A percentile compares a stretch with the other conserved stretches of the same genome.
phyloP scores from a whole-genome alignment of 306 rosid species.

The Quercus ilex region DNA sequence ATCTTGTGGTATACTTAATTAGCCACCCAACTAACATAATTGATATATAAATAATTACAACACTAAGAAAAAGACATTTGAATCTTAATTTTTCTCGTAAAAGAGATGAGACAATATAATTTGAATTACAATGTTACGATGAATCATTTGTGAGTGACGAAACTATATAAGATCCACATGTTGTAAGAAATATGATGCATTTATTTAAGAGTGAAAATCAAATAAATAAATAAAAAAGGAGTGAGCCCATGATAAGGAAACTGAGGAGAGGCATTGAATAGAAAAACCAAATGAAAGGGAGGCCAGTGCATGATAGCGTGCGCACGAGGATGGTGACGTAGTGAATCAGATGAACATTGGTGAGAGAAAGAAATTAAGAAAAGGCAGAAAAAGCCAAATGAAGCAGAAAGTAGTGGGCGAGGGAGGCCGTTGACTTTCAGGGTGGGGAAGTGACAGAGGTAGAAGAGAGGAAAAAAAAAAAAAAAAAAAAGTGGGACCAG shows the following conservation, averaged over 20 bases:
- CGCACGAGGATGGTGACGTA: slow-evolving; percentile 29
- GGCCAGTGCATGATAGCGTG: slow-evolving; percentile 42
- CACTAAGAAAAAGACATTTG: too few species aligned
- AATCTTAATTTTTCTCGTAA: too few species aligned
- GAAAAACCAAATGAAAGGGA: not conserved
- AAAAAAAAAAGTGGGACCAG: not conserved
- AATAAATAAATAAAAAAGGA: too few species aligned
- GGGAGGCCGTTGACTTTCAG: slow-evolving; percentile 60
- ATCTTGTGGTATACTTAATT: too few species aligned
- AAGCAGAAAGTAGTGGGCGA: slow-evolving; percentile 35
- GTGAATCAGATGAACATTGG: slow-evolving; percentile 37
- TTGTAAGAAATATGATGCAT: too few species aligned
- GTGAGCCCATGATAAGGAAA: not conserved
- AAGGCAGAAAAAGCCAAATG: slow-evolving; percentile 29
- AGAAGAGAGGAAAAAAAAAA: not conserved
- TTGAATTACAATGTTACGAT: too few species aligned
- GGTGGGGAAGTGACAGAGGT: not conserved
- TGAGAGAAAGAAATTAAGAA: slow-evolving; percentile 8
- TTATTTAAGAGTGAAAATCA: not conserved
- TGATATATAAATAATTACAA: too few species aligned
- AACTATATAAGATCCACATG: rapidly evolving
- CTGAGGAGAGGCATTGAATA: not conserved
- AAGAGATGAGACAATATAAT: too few species aligned
- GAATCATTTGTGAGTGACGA: too few species aligned
- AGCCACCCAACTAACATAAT: too few species aligned